Evolutionary conservation across 2,329 filamentous ascomycete genomes (phyloP).

Genomic region (Grosmannia penicillata): DNA sequence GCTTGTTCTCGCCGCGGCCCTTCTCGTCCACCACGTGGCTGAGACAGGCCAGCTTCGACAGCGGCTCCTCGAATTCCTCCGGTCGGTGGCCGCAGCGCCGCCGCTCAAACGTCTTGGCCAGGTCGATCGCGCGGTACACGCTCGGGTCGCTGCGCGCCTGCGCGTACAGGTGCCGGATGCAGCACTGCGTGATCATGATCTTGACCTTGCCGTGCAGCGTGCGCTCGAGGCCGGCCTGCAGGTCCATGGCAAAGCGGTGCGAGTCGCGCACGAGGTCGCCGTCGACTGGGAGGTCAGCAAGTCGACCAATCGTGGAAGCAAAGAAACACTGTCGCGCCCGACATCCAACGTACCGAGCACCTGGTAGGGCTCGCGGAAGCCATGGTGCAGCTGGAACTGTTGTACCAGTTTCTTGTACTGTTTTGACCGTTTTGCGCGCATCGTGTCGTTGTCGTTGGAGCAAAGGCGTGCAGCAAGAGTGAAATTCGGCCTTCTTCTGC

Average conservation of each 20-base stretch:
- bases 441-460: slow-evolving; percentile 2
- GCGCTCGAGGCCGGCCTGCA: slow-evolving; percentile 60
- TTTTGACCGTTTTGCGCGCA: slow-evolving; percentile 24
- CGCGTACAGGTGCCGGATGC: slow-evolving; percentile 13
- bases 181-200: slow-evolving; percentile 29
- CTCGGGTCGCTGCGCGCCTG: slow-evolving; percentile 2
- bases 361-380: slow-evolving; percentile 90
- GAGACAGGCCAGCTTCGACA: slow-evolving; percentile 56
- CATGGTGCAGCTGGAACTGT: slow-evolving; percentile 74
- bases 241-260: slow-evolving; percentile 75
- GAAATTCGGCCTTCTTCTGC: too few relatives aligned
- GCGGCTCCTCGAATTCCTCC: slow-evolving; percentile 54
- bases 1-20: slow-evolving; percentile 53
- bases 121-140: slow-evolving; percentile 43
- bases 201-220: slow-evolving; percentile 82
- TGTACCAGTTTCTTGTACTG: slow-evolving; percentile 74
- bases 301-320: not conserved
- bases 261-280: slow-evolving; percentile 74
- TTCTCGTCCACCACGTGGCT: slow-evolving; percentile 62
- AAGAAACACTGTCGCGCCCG: not conserved
- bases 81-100: slow-evolving; percentile 66
- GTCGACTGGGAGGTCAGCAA: slow-evolving; percentile 41
- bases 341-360: slow-evolving; percentile 44
- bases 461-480: not conserved
- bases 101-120: slow-evolving; percentile 59